These are phyloP conservation scores for Austroboletus olivaceoglutinosus DNA, from an alignment of 1,284 basidiomycete genomes.

Conservation along the genomic window DNA sequence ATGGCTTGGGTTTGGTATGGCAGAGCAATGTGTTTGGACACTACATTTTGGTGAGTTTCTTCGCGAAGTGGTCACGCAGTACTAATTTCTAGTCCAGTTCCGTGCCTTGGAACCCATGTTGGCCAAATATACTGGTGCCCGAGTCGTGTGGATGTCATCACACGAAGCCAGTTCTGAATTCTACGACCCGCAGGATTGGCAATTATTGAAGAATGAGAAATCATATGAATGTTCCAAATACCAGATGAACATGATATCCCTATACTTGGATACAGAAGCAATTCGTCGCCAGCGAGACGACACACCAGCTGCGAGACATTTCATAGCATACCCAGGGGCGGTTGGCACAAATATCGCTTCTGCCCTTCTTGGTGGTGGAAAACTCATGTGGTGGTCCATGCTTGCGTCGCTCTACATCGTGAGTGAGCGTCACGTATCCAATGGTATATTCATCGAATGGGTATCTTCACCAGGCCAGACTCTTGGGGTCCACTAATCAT, in stretches of 20 bases:
- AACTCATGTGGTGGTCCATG: conserved; percentile 54
- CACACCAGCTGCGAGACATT: conserved; percentile 49
- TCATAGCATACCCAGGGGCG: conserved; percentile 74
- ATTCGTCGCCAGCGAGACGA: conserved; percentile 25
- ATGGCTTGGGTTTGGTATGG: conserved; percentile 81
- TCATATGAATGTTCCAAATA: conserved; percentile 81
- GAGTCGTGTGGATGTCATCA: conserved; percentile 83
- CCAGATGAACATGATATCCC: conserved; percentile 71
- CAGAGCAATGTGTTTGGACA: conserved; percentile 85
- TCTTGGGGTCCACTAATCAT: conserved; percentile 64
- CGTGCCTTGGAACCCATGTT: conserved; percentile 56
- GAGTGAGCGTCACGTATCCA: conserved; percentile 32
- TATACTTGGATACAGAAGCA: conserved; percentile 52
- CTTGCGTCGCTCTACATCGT: conserved; percentile 68
- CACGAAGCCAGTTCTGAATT: conserved; percentile 56
- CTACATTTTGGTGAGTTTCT: conserved; percentile 68
- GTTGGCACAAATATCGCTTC: conserved; percentile 65
- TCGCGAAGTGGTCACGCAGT: neutral
- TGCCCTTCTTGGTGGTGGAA: conserved; percentile 42
- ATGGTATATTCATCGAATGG: neutral
- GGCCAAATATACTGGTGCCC: conserved; percentile 45
- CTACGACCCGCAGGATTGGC: conserved; percentile 70
- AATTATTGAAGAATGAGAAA: conserved; percentile 57
- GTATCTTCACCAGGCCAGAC: conserved; percentile 51
- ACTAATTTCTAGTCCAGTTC: conserved; percentile 43